Evolutionary conservation across 2,329 filamentous ascomycete genomes (phyloP).

Genomic region (Pestalotiopsis sp.): DNA sequence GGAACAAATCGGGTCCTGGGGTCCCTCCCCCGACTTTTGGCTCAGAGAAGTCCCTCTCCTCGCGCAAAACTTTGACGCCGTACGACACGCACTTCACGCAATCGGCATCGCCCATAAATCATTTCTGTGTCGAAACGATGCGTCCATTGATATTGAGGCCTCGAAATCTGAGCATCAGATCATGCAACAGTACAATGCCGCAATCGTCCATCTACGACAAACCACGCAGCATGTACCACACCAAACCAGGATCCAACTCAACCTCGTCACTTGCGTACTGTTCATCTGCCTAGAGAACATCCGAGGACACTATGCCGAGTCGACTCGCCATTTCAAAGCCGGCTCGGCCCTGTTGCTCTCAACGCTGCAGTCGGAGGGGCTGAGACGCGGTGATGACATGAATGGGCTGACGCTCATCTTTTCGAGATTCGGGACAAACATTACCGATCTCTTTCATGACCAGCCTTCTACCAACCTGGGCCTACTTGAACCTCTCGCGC

Average conservation of each 20-base stretch:
- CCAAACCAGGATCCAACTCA: not conserved
- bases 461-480: not conserved
- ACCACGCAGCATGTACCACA: not conserved
- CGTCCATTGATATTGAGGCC: not conserved
- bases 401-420: not conserved
- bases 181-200: not conserved
- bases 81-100: not conserved
- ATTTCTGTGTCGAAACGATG: not conserved
- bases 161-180: not conserved
- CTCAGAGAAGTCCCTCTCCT: not conserved
- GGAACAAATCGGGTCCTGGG: not conserved
- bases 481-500: not conserved
- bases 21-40: not conserved
- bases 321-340: not conserved
- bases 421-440: not conserved
- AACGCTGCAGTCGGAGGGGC: not conserved
- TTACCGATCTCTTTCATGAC: not conserved
- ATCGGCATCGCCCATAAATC: not conserved
- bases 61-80: not conserved
- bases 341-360: not conserved
- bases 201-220: not conserved
- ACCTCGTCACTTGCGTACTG: not conserved
- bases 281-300: conserved; percentile 1
- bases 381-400: not conserved
- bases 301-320: not conserved